Conservation (phyloP, 805 yeast species). For the Cyberlindnera mycetangii region DNA sequence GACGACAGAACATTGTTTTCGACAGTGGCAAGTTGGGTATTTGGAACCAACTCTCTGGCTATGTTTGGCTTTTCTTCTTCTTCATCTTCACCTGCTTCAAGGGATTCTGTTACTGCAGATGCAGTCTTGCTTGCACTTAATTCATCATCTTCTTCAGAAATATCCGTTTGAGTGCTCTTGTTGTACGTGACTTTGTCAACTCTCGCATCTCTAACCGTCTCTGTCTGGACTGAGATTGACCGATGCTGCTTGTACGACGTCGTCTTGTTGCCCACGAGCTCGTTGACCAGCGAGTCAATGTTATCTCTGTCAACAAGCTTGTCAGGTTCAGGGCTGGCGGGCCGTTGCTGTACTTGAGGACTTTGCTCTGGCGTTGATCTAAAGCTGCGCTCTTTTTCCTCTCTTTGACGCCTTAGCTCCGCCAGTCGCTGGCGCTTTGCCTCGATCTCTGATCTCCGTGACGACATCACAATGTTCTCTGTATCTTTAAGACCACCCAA, state of each 20-base stretch:
- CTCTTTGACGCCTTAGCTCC: conserved; percentile 48
- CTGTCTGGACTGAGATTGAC: conserved; percentile 15
- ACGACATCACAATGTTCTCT: conserved; percentile 20
- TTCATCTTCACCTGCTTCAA: conserved; percentile 3
- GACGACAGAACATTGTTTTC: conserved; percentile 15
- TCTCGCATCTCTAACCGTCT: conserved; percentile 1
- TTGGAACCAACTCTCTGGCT: no score
- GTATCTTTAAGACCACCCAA: no score
- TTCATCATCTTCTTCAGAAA: conserved; percentile 5
- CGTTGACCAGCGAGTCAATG: conserved; percentile 12
- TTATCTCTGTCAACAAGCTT: background rate
- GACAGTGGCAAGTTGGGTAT: background rate
- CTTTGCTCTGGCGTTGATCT: conserved; percentile 8
- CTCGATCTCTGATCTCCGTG: conserved; percentile 44
- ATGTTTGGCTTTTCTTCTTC: no score
- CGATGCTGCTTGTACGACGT: conserved; percentile 3
- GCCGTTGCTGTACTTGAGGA: conserved; percentile 1
- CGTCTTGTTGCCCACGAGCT: conserved; percentile 10
- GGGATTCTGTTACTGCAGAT: conserved; percentile 2
- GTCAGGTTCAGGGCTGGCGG: conserved; percentile 3
- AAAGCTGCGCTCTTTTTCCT: conserved; percentile 25
- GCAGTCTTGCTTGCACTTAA: background rate
- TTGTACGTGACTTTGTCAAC: conserved; percentile 19
- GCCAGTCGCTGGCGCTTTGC: conserved; percentile 49
- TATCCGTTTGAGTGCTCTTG: conserved; percentile 25